phyloP scores from a whole-genome alignment of 2,329 filamentous ascomycete genomes.

The Blastomyces gilchristii region DNA sequence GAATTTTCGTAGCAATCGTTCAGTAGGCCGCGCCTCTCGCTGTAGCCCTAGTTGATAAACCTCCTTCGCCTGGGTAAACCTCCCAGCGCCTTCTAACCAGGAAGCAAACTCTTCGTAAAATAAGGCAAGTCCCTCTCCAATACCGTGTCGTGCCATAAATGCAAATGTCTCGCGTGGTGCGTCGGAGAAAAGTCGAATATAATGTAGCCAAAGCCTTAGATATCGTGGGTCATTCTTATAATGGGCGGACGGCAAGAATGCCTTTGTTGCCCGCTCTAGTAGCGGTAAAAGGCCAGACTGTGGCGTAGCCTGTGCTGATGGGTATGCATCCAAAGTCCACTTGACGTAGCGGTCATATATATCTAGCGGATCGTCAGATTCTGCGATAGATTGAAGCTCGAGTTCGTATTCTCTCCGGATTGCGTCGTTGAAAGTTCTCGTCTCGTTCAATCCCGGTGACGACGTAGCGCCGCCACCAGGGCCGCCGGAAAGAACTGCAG shows the following conservation, averaged over 20 bases:
- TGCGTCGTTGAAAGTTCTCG: slow-evolving; percentile 65
- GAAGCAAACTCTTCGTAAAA: slow-evolving; percentile 96
- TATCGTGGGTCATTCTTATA: slow-evolving; percentile 96
- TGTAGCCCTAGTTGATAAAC: slow-evolving; percentile 86
- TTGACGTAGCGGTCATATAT: slow-evolving; percentile 93
- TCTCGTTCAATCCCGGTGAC: slow-evolving; percentile 58
- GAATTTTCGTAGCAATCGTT: slow-evolving; percentile 78
- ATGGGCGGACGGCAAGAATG: slow-evolving; percentile 72
- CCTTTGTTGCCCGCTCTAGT: slow-evolving; percentile 84
- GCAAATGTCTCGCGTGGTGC: slow-evolving; percentile 86
- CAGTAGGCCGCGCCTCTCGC: slow-evolving; percentile 69
- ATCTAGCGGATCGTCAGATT: slow-evolving; percentile 90
- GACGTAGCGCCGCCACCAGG: slow-evolving; percentile 42
- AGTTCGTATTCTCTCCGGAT: slow-evolving; percentile 76
- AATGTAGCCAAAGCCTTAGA: slow-evolving; percentile 84
- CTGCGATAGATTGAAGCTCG: slow-evolving; percentile 65
- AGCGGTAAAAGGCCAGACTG: slow-evolving; percentile 82
- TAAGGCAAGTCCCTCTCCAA: slow-evolving; percentile 76
- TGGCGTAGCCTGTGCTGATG: slow-evolving; percentile 80
- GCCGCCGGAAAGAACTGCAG: slow-evolving; percentile 53
- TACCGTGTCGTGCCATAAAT: slow-evolving; percentile 76
- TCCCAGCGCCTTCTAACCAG: slow-evolving; percentile 74
- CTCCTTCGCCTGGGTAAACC: slow-evolving; percentile 88
- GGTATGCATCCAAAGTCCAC: slow-evolving; percentile 93
- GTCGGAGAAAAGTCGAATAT: slow-evolving; percentile 87